Conservation (phyloP, 2,329 filamentous ascomycete genomes). For the Neofusicoccum sp. region DNA sequence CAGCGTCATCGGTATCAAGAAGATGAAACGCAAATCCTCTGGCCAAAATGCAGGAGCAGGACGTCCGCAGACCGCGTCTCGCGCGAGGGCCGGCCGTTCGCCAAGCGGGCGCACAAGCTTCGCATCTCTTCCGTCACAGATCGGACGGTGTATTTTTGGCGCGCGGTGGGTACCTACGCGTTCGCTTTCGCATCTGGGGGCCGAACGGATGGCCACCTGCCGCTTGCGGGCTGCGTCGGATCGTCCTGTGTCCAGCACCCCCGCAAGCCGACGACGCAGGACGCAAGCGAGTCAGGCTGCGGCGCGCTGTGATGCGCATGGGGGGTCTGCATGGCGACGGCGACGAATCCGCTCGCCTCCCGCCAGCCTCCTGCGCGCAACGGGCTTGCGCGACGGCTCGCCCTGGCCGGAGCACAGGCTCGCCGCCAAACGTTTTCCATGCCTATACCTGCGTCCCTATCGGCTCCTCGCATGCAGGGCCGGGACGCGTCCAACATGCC, state of each 20-base stretch:
- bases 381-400: conserved; percentile 7
- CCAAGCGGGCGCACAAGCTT: background rate
- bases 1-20: background rate
- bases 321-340: background rate
- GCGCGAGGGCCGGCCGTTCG: conserved; percentile 1
- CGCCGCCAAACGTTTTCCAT: conserved; percentile 9
- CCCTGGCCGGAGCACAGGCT: background rate
- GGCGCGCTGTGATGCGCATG: background rate
- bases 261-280: conserved; percentile 6
- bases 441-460: background rate
- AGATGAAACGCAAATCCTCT: background rate
- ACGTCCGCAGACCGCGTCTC: background rate
- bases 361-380: too few species aligned
- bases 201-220: background rate
- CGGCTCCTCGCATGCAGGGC: background rate
- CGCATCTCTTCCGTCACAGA: conserved; percentile 1
- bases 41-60: background rate
- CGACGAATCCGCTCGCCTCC: background rate
- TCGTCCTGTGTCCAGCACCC: background rate
- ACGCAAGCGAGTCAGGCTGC: background rate
- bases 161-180: conserved; percentile 15
- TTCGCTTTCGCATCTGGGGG: conserved; percentile 9
- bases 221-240: conserved; percentile 2
- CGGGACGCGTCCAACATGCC: background rate
- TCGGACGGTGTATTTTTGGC: conserved; percentile 13